A percentile compares a stretch with the other conserved stretches of the same genome.
Conservation (phyloP, 176 grass and related monocot species). For the Eleusine coracana region DNA sequence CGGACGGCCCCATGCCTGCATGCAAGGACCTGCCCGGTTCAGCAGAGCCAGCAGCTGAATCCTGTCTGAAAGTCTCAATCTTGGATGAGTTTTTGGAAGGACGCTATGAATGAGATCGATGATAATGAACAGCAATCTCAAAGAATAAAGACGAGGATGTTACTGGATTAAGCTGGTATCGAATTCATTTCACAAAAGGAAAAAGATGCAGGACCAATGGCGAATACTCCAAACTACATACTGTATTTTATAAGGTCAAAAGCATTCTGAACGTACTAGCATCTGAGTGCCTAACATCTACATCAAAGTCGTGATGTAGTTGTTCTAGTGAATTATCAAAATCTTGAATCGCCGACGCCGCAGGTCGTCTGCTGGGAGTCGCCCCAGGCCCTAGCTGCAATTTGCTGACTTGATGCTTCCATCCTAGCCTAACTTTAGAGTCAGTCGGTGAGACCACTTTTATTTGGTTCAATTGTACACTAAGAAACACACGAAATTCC, state of each 20-base stretch:
- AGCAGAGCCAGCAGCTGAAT: too few species aligned
- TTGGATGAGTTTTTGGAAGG: background rate
- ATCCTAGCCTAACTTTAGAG: background rate
- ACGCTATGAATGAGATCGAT: background rate
- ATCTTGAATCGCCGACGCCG: background rate
- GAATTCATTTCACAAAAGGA: background rate
- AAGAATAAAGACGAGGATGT: background rate
- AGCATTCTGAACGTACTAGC: constrained; percentile 2
- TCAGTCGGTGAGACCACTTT: background rate
- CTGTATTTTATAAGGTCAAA: constrained; percentile 12
- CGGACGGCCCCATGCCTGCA: background rate
- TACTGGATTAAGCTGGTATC: background rate
- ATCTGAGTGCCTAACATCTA: background rate
- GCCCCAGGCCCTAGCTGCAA: too few species aligned
- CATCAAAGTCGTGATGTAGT: constrained; percentile 7
- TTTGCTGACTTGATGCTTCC: background rate
- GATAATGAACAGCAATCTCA: background rate
- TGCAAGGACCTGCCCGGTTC: too few species aligned
- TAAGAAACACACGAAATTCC: too few species aligned
- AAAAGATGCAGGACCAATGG: background rate
- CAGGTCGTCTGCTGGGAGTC: background rate
- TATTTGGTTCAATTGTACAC: background rate
- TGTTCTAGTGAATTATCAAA: background rate
- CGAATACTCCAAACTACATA: constrained; percentile 19
- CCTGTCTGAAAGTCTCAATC: too few species aligned